These are phyloP conservation scores for Nelumbo lutea DNA, from an alignment of 164 flowering plant genomes.

Conservation along the genomic window DNA sequence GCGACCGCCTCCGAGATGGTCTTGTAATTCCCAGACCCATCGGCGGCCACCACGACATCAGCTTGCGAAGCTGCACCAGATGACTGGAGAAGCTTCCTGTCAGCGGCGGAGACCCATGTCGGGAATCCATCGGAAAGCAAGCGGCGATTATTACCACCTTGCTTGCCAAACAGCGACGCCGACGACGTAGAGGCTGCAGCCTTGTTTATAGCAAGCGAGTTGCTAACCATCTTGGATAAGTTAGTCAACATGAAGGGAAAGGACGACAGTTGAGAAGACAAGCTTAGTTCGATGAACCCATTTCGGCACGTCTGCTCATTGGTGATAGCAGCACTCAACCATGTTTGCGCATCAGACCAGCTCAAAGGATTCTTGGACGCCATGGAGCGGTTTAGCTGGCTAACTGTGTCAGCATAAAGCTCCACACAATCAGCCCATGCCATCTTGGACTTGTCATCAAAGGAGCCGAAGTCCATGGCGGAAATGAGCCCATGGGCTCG, in stretches of 20 bases:
- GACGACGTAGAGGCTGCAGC: conserved; percentile 6
- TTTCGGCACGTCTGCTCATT: not conserved
- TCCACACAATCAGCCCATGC: not conserved
- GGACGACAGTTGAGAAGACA: not conserved
- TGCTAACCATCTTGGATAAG: not conserved
- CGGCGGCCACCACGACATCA: conserved; percentile 58
- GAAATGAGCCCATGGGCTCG: conserved; percentile 33
- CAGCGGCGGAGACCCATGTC: conserved; percentile 41
- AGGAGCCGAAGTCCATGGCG: conserved; percentile 29
- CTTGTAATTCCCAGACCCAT: conserved; percentile 55
- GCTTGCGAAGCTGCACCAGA: conserved; percentile 16
- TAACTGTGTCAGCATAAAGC: not conserved
- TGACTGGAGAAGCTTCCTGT: conserved; percentile 42
- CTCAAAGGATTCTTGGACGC: not conserved
- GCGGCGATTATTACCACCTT: conserved; percentile 21
- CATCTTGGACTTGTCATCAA: conserved; percentile 3
- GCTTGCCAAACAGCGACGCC: not conserved
- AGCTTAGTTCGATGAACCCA: not conserved
- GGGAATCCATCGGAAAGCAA: conserved; percentile 35
- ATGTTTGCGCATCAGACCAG: not conserved
- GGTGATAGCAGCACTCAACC: not conserved
- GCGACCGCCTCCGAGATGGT: conserved; percentile 55
- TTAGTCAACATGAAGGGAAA: not conserved
- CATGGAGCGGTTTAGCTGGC: not conserved
- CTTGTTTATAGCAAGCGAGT: conserved; percentile 14